Percentiles rank a stretch among this genome's conserved stretches.
Conservation (phyloP, 2,329 filamentous ascomycete genomes). For the Fusarium anguioides region DNA sequence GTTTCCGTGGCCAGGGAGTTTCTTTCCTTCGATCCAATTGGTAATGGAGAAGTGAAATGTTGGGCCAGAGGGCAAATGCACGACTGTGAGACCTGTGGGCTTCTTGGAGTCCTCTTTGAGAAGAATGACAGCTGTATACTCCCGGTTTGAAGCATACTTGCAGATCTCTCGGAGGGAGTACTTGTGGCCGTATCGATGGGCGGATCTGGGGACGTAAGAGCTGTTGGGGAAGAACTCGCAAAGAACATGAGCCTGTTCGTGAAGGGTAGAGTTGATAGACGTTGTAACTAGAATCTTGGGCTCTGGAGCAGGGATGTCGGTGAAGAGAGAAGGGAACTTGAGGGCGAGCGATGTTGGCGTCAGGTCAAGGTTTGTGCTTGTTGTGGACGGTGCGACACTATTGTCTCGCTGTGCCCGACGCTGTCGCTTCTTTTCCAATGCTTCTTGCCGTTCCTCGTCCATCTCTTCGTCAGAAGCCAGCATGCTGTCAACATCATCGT, state of each 20-base stretch:
- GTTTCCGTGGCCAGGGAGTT: constrained; percentile 87
- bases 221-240: constrained; percentile 86
- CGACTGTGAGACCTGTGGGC: constrained; percentile 82
- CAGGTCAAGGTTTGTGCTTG: constrained; percentile 72
- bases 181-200: constrained; percentile 86
- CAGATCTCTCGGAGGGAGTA: constrained; percentile 93
- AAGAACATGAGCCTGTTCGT: constrained; percentile 82
- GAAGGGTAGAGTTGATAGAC: constrained; percentile 86
- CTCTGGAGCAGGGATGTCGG: constrained; percentile 65
- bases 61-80: constrained; percentile 85
- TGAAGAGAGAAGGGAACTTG: constrained; percentile 73
- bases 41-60: constrained; percentile 93
- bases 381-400: constrained; percentile 68
- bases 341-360: constrained; percentile 68
- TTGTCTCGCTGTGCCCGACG: constrained; percentile 60
- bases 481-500: constrained; percentile 81
- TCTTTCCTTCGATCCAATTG: constrained; percentile 90
- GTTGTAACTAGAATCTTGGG: constrained; percentile 96
- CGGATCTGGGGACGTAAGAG: constrained; percentile 87
- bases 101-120: constrained; percentile 91
- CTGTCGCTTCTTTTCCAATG: constrained; percentile 57
- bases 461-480: constrained; percentile 72
- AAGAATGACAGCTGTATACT: constrained; percentile 86
- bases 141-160: constrained; percentile 82
- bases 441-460: constrained; percentile 59